Evolutionary conservation across 345 rosid genomes (phyloP), one percentile per base, ranked within the genome.

Genomic region (Syzygium oleosum): DNA sequence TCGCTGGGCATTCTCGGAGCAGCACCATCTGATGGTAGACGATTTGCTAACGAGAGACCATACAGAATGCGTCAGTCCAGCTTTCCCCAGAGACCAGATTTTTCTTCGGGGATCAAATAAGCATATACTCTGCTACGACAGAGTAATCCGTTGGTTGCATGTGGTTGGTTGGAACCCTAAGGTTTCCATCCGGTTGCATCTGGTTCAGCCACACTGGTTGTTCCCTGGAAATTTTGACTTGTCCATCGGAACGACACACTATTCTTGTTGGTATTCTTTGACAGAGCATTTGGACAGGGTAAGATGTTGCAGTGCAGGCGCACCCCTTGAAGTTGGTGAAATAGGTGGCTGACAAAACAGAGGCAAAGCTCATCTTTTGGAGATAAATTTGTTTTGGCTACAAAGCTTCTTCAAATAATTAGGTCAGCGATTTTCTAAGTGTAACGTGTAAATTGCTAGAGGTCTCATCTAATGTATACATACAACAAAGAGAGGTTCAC

Each of bases 1-100:
- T 95, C 99, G 2, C 85, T 95, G 83, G 99, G 99, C 59, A 98
- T 98, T 91, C 98, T 98, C 10, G 99, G 99, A 84, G 98, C 99
- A 7, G 96, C 94, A 52, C 99, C 99, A 27, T 90, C 98, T 14
- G 98, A 94, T 89, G 85, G 51, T 85, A 91, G 93, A 85, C 93
- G 92, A 27, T 88, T 93, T 55, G 90, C 55, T 86, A 92, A 88
- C 5, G 95, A 93, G 88, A 94, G 97, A 89, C 93, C 93, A 84
- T 90, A 88, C 78, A 92, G 97, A 84, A 87, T 86, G 89, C 98
- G 95, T 34, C 95, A 91, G 88, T 86, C 96, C 63, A 93, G 99
- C 84, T 93, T 93, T 88, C 94, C 98, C 54, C 89, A 92, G 17
- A 92, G 95, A 90, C 93, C 93, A 85, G 94, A 92, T 85, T 92